Percentiles rank a stretch among this genome's conserved stretches.
These are phyloP conservation scores for Erodium maritimum DNA, from an alignment of 345 rosid genomes.

Conservation along the genomic window DNA sequence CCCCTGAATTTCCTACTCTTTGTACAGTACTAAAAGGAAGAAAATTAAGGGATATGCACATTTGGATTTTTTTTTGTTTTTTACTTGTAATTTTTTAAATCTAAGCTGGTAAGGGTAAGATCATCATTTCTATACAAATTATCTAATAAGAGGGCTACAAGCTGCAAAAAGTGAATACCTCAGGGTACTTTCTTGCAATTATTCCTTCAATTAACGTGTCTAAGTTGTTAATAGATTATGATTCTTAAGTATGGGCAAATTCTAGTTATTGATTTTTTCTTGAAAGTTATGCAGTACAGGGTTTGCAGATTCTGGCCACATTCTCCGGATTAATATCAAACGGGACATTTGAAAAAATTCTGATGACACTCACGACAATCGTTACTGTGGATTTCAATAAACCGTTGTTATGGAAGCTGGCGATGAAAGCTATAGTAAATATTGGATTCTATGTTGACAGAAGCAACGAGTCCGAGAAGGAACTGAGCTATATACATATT, in stretches of 20 bases:
- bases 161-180: too few relatives aligned
- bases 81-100: too few relatives aligned
- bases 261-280: constrained; percentile 2
- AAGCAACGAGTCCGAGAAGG: constrained; percentile 42
- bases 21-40: too few relatives aligned
- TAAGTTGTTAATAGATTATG: neutral
- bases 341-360: constrained; percentile 50
- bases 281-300: constrained; percentile 52
- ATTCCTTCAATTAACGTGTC: too few relatives aligned
- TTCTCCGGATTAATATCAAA: constrained; percentile 43
- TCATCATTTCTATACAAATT: too few relatives aligned
- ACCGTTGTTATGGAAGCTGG: constrained; percentile 47
- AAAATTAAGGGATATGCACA: too few relatives aligned
- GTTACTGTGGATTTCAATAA: constrained; percentile 29
- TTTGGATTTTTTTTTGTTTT: too few relatives aligned
- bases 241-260: neutral
- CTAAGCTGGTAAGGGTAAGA: too few relatives aligned
- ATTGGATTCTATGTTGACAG: constrained; percentile 55
- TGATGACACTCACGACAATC: constrained; percentile 43
- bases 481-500: constrained; percentile 37
- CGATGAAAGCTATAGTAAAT: constrained; percentile 55
- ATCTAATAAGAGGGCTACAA: too few relatives aligned
- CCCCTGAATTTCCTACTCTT: too few relatives aligned
- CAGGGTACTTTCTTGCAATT: too few relatives aligned
- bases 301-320: constrained; percentile 61